These are phyloP conservation scores for Scedosporium boydii DNA, from an alignment of 2,329 filamentous ascomycete genomes.

Conservation along the genomic window DNA sequence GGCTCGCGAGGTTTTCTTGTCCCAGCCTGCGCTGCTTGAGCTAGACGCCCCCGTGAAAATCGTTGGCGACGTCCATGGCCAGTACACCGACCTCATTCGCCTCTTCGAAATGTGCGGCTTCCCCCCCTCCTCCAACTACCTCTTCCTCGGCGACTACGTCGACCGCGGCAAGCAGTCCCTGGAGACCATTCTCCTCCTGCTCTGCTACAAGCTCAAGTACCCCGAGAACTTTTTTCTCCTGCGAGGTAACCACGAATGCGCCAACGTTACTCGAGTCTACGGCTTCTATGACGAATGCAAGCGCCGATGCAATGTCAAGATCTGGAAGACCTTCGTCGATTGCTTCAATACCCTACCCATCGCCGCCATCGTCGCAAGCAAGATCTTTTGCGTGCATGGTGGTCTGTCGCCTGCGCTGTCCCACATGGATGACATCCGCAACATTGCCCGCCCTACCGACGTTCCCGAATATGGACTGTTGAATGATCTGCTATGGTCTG, in stretches of 20 bases:
- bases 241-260: slow-evolving; percentile 92
- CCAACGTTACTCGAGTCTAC: slow-evolving; percentile 90
- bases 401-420: slow-evolving; percentile 84
- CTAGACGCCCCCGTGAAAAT: slow-evolving; percentile 94
- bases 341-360: slow-evolving; percentile 95
- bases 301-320: slow-evolving; percentile 87
- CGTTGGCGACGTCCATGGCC: slow-evolving; percentile 91
- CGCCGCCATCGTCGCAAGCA: slow-evolving; percentile 90
- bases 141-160: slow-evolving; percentile 94
- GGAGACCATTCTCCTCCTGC: slow-evolving; percentile 82
- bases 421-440: slow-evolving; percentile 97
- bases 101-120: slow-evolving; percentile 99
- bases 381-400: slow-evolving; percentile 96
- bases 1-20: slow-evolving; percentile 79
- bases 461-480: slow-evolving; percentile 93
- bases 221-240: slow-evolving; percentile 96
- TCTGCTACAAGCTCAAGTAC: slow-evolving; percentile 96
- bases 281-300: slow-evolving; percentile 99
- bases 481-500: slow-evolving; percentile 94
- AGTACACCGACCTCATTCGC: slow-evolving; percentile 90
- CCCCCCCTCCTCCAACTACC: slow-evolving; percentile 80
- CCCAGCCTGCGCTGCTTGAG: slow-evolving; percentile 85
- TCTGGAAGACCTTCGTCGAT: slow-evolving; percentile 97
- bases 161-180: slow-evolving; percentile 93
- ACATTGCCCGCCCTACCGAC: slow-evolving; percentile 91